Evolutionary conservation across 148 eudicot species (phyloP).

Genomic region (Camellia lanceoleosa): DNA sequence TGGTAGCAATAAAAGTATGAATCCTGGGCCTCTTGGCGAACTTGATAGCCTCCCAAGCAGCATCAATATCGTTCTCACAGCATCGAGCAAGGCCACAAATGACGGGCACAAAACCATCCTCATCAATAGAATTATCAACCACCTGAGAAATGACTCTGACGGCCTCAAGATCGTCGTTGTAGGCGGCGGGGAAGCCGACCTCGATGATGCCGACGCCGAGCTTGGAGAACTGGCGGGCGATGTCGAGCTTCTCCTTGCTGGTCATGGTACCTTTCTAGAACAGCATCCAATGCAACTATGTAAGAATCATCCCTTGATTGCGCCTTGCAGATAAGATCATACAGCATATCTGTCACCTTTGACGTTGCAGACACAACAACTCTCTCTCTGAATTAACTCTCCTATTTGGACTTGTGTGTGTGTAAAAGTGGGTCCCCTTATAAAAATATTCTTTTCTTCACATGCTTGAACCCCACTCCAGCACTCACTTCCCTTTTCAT

Average conservation of each 20-base stretch:
- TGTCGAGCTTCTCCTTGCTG: conserved; percentile 73
- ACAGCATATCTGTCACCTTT: conserved; percentile 99
- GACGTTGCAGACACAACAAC: conserved; percentile 98
- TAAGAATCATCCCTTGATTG: conserved; percentile 77
- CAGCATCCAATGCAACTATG: conserved; percentile 66
- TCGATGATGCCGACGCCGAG: conserved; percentile 89
- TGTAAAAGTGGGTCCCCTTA: too few species aligned
- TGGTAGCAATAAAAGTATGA: conserved; percentile 89
- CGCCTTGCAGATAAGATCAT: conserved; percentile 73
- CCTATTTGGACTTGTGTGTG: too few species aligned
- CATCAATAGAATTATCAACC: conserved; percentile 53
- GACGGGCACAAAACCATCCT: conserved; percentile 66
- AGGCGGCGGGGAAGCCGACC: conserved; percentile 91
- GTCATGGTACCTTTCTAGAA: conserved; percentile 91
- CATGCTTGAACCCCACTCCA: too few species aligned
- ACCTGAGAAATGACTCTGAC: conserved; percentile 65
- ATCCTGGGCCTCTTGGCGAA: conserved; percentile 74
- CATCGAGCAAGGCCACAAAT: conserved; percentile 92
- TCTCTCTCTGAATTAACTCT: conserved; percentile 73
- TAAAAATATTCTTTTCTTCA: too few species aligned
- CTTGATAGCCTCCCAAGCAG: conserved; percentile 87
- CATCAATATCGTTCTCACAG: conserved; percentile 72
- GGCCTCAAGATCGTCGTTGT: conserved; percentile 74
- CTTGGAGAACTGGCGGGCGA: conserved; percentile 66
- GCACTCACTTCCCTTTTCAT: too few species aligned